Evolutionary conservation across 371 early-diverging fungal genomes (phyloP).

Genomic region (Apophysomyces sp.): DNA sequence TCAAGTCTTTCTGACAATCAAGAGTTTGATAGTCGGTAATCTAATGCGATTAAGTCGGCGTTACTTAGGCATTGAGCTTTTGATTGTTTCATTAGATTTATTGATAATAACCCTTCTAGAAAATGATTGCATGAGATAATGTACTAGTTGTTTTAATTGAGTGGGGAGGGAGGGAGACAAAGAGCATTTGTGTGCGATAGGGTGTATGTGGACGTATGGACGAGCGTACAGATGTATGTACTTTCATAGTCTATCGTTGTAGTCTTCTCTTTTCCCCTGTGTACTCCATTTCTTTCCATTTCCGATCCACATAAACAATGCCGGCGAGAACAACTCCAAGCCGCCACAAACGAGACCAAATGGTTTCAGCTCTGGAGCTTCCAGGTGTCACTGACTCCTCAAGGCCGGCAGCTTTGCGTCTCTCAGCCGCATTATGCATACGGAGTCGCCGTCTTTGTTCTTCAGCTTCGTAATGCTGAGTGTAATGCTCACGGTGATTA

Average conservation of each 20-base stretch:
- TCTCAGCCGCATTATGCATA: constrained; percentile 28
- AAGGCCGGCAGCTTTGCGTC: constrained; percentile 26
- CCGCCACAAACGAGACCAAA: constrained; percentile 31
- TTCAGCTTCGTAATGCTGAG: constrained; percentile 41
- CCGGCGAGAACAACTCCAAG: constrained; percentile 20
- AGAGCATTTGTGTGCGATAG: background rate
- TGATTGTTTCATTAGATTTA: background rate
- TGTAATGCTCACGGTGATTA: constrained; percentile 29
- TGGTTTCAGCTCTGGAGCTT: constrained; percentile 1
- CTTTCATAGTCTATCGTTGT: background rate
- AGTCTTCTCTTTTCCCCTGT: background rate
- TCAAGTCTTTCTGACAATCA: too few species aligned
- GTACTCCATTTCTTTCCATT: background rate
- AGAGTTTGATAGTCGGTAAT: too few species aligned
- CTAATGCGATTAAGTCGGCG: too few species aligned
- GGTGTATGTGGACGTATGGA: background rate
- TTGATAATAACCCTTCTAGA: background rate
- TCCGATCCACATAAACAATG: constrained; percentile 5
- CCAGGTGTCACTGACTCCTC: constrained; percentile 1
- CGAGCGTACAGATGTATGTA: background rate
- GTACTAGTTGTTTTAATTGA: background rate
- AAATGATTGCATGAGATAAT: background rate
- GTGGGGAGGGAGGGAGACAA: background rate
- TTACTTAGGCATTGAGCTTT: too few species aligned
- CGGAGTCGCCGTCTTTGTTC: constrained; percentile 39